These are phyloP conservation scores for Boletus rubropictus DNA, from an alignment of 768 basidiomycete species.

Conservation along the genomic window DNA sequence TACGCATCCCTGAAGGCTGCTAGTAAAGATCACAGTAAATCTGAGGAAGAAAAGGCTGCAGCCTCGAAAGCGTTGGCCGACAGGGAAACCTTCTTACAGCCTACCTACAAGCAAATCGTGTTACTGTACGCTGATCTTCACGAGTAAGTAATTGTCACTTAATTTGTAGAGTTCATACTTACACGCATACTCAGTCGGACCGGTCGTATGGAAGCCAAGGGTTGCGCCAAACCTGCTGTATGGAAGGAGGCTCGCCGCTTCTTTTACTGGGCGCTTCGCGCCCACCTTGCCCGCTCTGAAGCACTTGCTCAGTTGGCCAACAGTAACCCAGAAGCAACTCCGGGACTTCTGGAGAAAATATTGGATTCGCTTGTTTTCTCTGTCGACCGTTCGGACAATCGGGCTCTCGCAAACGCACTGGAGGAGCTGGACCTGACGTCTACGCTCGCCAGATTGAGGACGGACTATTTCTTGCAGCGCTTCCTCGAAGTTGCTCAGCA, in stretches of 20 bases:
- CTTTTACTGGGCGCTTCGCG: slow-evolving; percentile 92
- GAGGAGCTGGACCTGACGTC: slow-evolving; percentile 66
- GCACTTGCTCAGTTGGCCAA: slow-evolving; percentile 59
- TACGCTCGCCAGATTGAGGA: slow-evolving; percentile 58
- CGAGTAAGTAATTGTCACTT: slow-evolving; percentile 55
- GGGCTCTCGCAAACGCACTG: slow-evolving; percentile 55
- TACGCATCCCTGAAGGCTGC: slow-evolving; percentile 79
- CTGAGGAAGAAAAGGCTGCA: slow-evolving; percentile 65
- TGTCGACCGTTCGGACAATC: slow-evolving; percentile 48
- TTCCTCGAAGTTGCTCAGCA: slow-evolving; percentile 65
- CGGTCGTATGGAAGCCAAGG: slow-evolving; percentile 97
- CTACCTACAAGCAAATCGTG: slow-evolving; percentile 91
- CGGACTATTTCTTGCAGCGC: slow-evolving; percentile 61
- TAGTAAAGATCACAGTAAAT: slow-evolving; percentile 68
- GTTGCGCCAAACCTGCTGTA: slow-evolving; percentile 77
- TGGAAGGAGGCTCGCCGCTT: slow-evolving; percentile 88
- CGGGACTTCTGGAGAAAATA: slow-evolving; percentile 60
- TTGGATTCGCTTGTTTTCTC: slow-evolving; percentile 57
- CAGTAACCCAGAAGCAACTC: slow-evolving; percentile 65
- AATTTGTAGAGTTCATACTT: not conserved
- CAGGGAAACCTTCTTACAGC: slow-evolving; percentile 76
- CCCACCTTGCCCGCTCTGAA: slow-evolving; percentile 65
- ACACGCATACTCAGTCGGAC: slow-evolving; percentile 55
- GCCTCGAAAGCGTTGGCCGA: slow-evolving; percentile 64
- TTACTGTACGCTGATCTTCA: slow-evolving; percentile 94